Conservation (phyloP, 2,329 filamentous ascomycete species). For the Trichothecium roseum region DNA sequence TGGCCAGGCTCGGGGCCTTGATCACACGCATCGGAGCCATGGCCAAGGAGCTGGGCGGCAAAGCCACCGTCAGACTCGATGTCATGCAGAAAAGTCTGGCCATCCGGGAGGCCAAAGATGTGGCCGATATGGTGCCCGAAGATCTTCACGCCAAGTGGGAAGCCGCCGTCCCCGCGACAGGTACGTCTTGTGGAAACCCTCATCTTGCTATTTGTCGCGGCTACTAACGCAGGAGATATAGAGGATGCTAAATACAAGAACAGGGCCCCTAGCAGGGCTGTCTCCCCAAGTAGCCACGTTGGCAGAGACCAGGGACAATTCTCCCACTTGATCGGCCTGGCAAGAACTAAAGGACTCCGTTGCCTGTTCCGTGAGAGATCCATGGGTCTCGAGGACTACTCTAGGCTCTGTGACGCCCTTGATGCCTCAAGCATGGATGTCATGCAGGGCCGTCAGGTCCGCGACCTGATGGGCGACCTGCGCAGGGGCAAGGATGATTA, state of each 20-base stretch:
- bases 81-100: conserved; percentile 12
- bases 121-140: conserved; percentile 15
- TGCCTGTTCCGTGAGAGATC: neutral
- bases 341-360: neutral
- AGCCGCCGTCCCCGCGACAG: too few relatives aligned
- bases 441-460: too few relatives aligned
- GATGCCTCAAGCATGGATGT: neutral
- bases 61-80: conserved; percentile 14
- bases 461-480: too few relatives aligned
- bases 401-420: neutral
- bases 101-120: conserved; percentile 9
- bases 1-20: conserved; percentile 20
- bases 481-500: too few relatives aligned
- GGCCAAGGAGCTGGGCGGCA: conserved; percentile 15
- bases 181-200: too few relatives aligned
- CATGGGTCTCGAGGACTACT: neutral
- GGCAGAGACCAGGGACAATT: neutral
- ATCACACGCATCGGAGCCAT: conserved; percentile 17
- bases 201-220: too few relatives aligned
- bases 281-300: too few relatives aligned
- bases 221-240: too few relatives aligned
- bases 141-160: conserved; percentile 19
- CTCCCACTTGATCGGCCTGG: neutral
- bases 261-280: neutral
- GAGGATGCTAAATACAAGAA: neutral